Conservation (phyloP, 2,329 filamentous ascomycete genomes). For the Albophoma yamanashiensis region DNA sequence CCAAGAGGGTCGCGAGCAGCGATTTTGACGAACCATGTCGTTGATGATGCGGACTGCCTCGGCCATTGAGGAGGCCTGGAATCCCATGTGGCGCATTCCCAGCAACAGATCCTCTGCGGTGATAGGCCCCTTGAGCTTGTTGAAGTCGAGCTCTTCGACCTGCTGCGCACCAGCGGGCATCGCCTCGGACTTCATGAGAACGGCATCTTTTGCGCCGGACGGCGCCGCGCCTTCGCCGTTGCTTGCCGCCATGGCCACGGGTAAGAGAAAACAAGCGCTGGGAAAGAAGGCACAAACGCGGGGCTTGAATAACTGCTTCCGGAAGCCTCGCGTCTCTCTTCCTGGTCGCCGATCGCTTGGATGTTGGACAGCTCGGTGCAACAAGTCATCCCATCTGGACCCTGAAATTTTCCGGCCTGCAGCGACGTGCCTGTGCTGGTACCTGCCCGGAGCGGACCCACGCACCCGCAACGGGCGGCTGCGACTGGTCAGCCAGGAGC, state of each 20-base stretch:
- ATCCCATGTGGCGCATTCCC: constrained; percentile 79
- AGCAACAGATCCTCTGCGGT: constrained; percentile 77
- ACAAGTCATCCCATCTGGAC: neutral
- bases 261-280: neutral
- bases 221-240: constrained; percentile 35
- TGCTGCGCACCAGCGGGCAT: constrained; percentile 69
- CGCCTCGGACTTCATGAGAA: constrained; percentile 73
- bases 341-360: neutral
- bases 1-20: neutral
- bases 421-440: neutral
- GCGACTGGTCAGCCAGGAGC: neutral
- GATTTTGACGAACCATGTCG: constrained; percentile 60
- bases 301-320: neutral
- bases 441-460: neutral
- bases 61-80: constrained; percentile 58
- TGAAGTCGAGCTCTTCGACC: constrained; percentile 88
- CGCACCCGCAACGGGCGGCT: neutral
- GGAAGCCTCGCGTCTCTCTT: neutral
- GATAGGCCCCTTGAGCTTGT: constrained; percentile 65
- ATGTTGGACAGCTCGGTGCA: neutral
- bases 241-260: constrained; percentile 20
- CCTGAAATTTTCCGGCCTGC: neutral
- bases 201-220: constrained; percentile 60
- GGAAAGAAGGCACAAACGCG: neutral
- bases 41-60: constrained; percentile 90